phyloP scores from a whole-genome alignment of 2,329 filamentous ascomycete species.

The Cercospora sojina region DNA sequence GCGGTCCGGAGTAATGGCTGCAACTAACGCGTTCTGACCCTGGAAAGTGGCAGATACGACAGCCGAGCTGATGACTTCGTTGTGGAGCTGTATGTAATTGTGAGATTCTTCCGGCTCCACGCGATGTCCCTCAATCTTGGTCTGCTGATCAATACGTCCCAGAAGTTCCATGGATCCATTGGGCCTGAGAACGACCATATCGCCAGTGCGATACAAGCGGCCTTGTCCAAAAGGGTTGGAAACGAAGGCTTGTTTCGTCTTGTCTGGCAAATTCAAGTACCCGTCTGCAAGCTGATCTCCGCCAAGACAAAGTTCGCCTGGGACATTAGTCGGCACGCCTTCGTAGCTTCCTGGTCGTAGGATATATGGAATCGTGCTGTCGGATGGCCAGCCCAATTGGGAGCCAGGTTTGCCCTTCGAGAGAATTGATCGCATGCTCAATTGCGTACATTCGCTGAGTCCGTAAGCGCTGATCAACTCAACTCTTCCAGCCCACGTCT shows the following conservation, averaged over 20 bases:
- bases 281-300: neutral
- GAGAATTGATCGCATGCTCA: neutral
- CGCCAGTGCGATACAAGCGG: neutral
- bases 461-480: neutral
- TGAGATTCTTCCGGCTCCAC: neutral
- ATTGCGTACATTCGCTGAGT: neutral
- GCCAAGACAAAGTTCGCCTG: neutral
- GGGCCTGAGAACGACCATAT: neutral
- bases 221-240: neutral
- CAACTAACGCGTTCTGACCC: neutral
- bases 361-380: neutral
- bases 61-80: neutral
- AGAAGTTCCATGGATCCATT: neutral
- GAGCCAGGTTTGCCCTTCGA: neutral
- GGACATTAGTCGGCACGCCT: neutral
- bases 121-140: neutral
- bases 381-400: neutral
- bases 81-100: neutral
- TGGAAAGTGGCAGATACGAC: neutral
- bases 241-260: neutral
- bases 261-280: neutral
- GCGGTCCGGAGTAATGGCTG: neutral
- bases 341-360: neutral
- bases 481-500: neutral
- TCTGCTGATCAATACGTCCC: neutral